Conservation (phyloP, 1,284 basidiomycete species). For the Ceratobasidium sp. region DNA sequence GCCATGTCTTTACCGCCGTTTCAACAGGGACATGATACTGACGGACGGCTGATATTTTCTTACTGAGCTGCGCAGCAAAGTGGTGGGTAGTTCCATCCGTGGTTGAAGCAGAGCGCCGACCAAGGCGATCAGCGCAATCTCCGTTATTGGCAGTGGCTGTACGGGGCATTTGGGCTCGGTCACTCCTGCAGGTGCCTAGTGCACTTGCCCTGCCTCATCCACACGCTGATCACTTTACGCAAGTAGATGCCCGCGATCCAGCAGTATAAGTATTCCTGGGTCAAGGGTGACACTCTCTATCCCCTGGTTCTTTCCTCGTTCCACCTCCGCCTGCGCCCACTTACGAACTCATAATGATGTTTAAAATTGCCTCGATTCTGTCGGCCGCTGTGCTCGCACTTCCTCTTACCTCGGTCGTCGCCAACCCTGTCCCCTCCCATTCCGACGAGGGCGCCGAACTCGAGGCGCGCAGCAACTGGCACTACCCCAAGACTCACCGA, state of each 20-base stretch:
- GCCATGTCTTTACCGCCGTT: too few species aligned
- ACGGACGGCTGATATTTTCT: too few species aligned
- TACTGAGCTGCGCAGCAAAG: too few species aligned
- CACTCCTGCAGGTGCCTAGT: too few species aligned
- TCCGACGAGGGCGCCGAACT: neutral
- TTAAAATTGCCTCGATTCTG: constrained; percentile 8
- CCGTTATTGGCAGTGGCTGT: too few species aligned
- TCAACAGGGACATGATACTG: too few species aligned
- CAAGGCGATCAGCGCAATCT: too few species aligned
- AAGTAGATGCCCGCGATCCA: neutral
- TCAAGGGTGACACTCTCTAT: neutral
- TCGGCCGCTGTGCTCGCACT: constrained; percentile 16
- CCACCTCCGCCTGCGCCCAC: neutral
- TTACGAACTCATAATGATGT: neutral
- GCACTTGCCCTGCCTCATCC: too few species aligned
- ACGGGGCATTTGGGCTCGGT: too few species aligned
- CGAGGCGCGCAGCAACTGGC: neutral
- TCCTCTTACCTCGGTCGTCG: constrained; percentile 14
- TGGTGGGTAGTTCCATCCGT: too few species aligned
- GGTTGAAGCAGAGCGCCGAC: too few species aligned
- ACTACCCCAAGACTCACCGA: constrained; percentile 26
- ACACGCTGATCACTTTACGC: too few species aligned
- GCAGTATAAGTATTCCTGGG: neutral
- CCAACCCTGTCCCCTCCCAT: neutral
- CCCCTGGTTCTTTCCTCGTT: neutral